Percentiles rank a stretch among this genome's conserved stretches.
phyloP scores from a whole-genome alignment of 2,329 filamentous ascomycete species.

The Monosporascus sp. region DNA sequence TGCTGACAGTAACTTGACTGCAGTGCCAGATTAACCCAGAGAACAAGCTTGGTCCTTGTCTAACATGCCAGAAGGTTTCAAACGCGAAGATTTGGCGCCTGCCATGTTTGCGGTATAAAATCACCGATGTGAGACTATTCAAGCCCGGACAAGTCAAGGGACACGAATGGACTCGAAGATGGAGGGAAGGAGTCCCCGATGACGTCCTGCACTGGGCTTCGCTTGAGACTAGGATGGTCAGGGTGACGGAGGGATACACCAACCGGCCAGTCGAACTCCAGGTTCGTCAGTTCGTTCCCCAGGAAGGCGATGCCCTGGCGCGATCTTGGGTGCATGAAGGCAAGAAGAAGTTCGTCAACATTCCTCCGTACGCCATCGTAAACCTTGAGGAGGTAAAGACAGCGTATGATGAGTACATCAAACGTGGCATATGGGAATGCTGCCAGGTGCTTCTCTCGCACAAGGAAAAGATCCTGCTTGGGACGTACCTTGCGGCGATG shows the following conservation, averaged over 20 bases:
- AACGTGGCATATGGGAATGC: conserved; percentile 39
- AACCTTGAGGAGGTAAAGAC: conserved; percentile 45
- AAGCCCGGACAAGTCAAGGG: conserved; percentile 54
- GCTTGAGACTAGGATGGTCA: conserved; percentile 41
- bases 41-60: conserved; percentile 42
- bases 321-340: conserved; percentile 48
- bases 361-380: conserved; percentile 52
- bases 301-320: conserved; percentile 48
- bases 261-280: conserved; percentile 39
- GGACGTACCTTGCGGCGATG: conserved; percentile 45
- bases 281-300: conserved; percentile 50
- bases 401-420: conserved; percentile 47
- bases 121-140: conserved; percentile 52
- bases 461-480: conserved; percentile 37
- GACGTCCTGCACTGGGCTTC: conserved; percentile 53
- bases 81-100: conserved; percentile 47
- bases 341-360: conserved; percentile 38
- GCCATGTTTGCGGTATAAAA: conserved; percentile 56
- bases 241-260: conserved; percentile 50
- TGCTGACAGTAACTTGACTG: conserved; percentile 7
- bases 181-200: conserved; percentile 49
- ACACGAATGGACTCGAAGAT: conserved; percentile 54
- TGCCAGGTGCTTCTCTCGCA: conserved; percentile 35
- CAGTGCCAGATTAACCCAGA: conserved; percentile 49
- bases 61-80: conserved; percentile 47